Evolutionary conservation across 1,284 basidiomycete species (phyloP).

Genomic region (Tylopilus orsonianus): DNA sequence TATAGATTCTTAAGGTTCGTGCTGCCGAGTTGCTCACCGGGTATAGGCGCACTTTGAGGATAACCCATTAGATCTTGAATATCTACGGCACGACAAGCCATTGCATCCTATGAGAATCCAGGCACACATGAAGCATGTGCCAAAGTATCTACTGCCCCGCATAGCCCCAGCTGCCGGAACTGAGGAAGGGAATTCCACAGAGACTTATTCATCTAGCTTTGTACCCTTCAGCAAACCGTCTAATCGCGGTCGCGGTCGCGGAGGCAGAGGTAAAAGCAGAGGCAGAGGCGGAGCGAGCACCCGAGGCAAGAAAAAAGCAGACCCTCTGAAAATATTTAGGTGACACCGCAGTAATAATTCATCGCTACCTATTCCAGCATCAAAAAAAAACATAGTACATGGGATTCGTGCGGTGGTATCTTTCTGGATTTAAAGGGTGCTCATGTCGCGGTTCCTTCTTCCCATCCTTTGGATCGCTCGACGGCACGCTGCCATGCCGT

Average conservation of each 20-base stretch:
- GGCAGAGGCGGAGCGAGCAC: constrained; percentile 35
- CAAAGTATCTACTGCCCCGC: constrained; percentile 88
- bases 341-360: constrained; percentile 24
- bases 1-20: not conserved
- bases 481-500: constrained; percentile 84
- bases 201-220: constrained; percentile 43
- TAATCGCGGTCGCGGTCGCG: constrained; percentile 49
- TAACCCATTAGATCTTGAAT: constrained; percentile 93
- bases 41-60: constrained; percentile 94
- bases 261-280: constrained; percentile 43
- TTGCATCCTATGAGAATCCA: constrained; percentile 87
- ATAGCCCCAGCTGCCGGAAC: constrained; percentile 55
- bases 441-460: constrained; percentile 52
- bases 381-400: not conserved
- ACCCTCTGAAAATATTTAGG: constrained; percentile 77
- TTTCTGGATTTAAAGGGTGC: not conserved
- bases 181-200: constrained; percentile 22
- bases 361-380: not conserved
- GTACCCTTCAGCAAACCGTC: constrained; percentile 70
- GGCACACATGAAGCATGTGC: constrained; percentile 94
- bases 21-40: constrained; percentile 4
- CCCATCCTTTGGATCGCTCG: constrained; percentile 79
- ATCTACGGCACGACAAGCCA: constrained; percentile 92
- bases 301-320: constrained; percentile 62
- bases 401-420: not conserved